Conservation (phyloP, 1,284 basidiomycete species). For the Cronartium ribicola region DNA sequence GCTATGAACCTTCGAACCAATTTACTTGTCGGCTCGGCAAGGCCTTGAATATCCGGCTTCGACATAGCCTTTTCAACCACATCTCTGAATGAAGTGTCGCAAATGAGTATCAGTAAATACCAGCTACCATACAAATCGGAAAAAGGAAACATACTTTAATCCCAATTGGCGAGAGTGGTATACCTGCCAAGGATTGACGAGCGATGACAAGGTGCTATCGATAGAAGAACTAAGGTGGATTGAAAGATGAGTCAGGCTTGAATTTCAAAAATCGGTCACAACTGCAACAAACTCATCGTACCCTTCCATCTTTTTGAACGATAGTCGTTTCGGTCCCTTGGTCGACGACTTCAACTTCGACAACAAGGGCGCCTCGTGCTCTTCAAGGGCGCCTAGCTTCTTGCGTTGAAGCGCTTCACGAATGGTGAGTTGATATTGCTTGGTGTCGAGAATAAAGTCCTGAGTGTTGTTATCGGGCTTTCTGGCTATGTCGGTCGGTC, state of each 20-base stretch:
- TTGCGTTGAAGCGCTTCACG: neutral
- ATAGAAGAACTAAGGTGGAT: too few relatives aligned
- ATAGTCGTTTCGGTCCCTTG: neutral
- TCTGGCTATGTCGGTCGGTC: neutral
- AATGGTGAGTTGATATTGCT: neutral
- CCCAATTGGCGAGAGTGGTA: neutral
- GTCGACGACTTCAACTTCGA: neutral
- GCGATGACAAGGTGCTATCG: neutral
- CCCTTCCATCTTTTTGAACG: neutral
- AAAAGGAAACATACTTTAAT: neutral
- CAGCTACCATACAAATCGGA: neutral
- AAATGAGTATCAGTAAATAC: neutral
- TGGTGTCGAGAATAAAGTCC: neutral
- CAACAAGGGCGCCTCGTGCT: neutral
- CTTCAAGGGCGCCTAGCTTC: neutral
- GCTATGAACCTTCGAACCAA: neutral
- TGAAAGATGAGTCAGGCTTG: too few relatives aligned
- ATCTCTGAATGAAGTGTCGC: neutral
- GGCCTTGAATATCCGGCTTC: neutral
- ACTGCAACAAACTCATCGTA: too few relatives aligned
- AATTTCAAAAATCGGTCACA: too few relatives aligned
- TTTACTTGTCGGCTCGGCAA: constrained; percentile 6
- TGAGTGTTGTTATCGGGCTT: neutral
- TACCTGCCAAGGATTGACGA: neutral
- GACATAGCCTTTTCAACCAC: neutral